Evolutionary conservation across 257 asterid species (phyloP), one percentile per base, ranked within the genome.

Genomic region (Knoxia roxburghii): DNA sequence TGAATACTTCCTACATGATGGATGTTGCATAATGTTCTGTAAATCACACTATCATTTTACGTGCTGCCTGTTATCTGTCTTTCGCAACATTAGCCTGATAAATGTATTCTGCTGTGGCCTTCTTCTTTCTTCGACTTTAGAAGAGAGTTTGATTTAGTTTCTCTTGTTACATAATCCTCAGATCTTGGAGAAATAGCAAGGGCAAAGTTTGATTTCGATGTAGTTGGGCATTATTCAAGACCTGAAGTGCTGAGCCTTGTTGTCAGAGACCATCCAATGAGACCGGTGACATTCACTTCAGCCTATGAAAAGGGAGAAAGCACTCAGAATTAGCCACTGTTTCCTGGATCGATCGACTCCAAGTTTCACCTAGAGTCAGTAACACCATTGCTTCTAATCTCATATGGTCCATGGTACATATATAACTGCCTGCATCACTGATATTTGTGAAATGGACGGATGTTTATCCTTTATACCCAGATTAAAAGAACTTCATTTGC

Each of bases 171-270:
- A 56, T 33, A 39, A 41, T 74, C 21, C 65, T 26, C 83, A 89
- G 96, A 94, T 88, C 95, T 90, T 21, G 97, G 91, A 65, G 99
- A 90, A 73, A 86, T 94, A 43, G 93, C 77, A 15, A 84, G 96
- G 14, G 96, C 96, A 33, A 94, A 94, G 82, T 94, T 94, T 62
- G 95, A 87, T 71, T 90, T 90, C 64, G 99, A 93, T 60, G 99
- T 90, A 56, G 95, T 94, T 41, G 99, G 99, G 15, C 99, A 94
- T 73, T 94, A 94, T 51, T 75, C 97, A 10, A 89, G 97, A 59
- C 97, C 97, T 6, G 99, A 94, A 70, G 71, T 94, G 68, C 91
- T 94, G 40, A 88, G 93, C 74, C 89, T 94, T 51, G 66, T 82
- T 21, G 99, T 94, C 21, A 85, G 81, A 79, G 96, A 90, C 81